A percentile compares a stretch with the other conserved stretches of the same genome.
Conservation (phyloP, 2,329 filamentous ascomycete genomes). For the Sporothrix curviconia region DNA sequence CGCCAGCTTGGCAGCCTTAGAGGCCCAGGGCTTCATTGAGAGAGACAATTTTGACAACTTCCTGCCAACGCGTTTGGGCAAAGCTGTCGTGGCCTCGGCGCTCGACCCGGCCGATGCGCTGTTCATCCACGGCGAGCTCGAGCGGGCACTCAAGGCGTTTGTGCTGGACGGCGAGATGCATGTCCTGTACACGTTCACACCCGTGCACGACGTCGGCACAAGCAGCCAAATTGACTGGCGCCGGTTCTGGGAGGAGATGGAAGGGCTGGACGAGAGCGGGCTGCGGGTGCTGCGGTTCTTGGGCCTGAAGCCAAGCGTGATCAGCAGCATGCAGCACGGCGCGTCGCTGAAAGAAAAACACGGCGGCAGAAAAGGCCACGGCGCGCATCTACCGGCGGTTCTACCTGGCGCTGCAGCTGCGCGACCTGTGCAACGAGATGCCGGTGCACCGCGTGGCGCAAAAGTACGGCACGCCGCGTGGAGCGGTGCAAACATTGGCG, state of each 20-base stretch:
- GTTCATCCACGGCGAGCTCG: slow-evolving; percentile 64
- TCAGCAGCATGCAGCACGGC: slow-evolving; percentile 65
- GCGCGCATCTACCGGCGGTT: slow-evolving; percentile 64
- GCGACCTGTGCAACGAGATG: slow-evolving; percentile 70
- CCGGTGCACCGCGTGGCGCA: slow-evolving; percentile 62
- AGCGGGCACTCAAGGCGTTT: slow-evolving; percentile 61
- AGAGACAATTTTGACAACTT: slow-evolving; percentile 46
- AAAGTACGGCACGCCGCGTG: slow-evolving; percentile 65
- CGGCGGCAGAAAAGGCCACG: slow-evolving; percentile 51
- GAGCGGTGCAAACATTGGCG: slow-evolving; percentile 63
- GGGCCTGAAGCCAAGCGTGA: slow-evolving; percentile 58
- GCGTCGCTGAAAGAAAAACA: slow-evolving; percentile 58
- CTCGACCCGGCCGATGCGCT: slow-evolving; percentile 69
- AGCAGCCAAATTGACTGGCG: slow-evolving; percentile 58
- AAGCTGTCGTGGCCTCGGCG: slow-evolving; percentile 64
- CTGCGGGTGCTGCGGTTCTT: slow-evolving; percentile 61
- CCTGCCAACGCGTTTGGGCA: slow-evolving; percentile 58
- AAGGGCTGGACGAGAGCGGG: slow-evolving; percentile 63
- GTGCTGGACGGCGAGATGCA: slow-evolving; percentile 80
- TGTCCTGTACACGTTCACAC: slow-evolving; percentile 70
- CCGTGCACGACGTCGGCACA: slow-evolving; percentile 48
- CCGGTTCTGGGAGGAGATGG: slow-evolving; percentile 64
- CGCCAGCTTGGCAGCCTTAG: slow-evolving; percentile 41
- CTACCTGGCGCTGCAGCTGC: slow-evolving; percentile 70
- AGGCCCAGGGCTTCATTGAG: slow-evolving; percentile 39